Base-by-base conservation (phyloP, 192 early-diverging fungal species). In the Rhizophagus clarus region DNA sequence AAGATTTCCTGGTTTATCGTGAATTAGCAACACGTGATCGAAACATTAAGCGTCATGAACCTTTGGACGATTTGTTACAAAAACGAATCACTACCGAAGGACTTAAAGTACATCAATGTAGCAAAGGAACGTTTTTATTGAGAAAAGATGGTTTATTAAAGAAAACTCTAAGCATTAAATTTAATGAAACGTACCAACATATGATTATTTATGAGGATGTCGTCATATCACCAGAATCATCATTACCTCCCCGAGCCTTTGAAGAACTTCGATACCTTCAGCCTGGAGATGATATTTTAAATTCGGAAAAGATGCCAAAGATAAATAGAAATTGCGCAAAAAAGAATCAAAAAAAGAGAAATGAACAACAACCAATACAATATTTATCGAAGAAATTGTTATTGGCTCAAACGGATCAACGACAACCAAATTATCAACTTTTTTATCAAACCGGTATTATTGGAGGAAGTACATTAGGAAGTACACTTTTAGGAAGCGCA, bases 91-190 rank as follows among this genome's bases (percentile, higher is more conserved):
- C 31, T 11, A 29, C 68, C 11, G 68, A 70, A 70, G 68, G 68
- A n/a, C n/a, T 70, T n/a, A 70, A 70, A 70, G 68, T 70, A 17
- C 37, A 70, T 70, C 68, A 70, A 42, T 42, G 68, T 70, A 70
- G 40, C 37, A 70, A 70, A 70, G 68, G 68, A 70, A 26, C 37
- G 31, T 70, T 70, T 70, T 22, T 70, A 22, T 40, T 45, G n/a
- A 32, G 68, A 7, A 70, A 70, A 22, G 37, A 70, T 24, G 68
- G 68, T 2, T 40, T 70, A n/a, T 45, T 70, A 8, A 70, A 70
- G 37, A 70, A 70, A 40, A 70, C 68, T 11, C 42, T 70, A 22
- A 42, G 32, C 22, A 70, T 70, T n/a, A 70, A 70, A 40, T 70
- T 70, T 70, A 70, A 70, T 45, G 68, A 37, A 9, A 45, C 40